Percentiles rank a stretch among this genome's conserved stretches.
Conservation (phyloP, 306 rosid genomes). For the Albizia julibrissin region DNA sequence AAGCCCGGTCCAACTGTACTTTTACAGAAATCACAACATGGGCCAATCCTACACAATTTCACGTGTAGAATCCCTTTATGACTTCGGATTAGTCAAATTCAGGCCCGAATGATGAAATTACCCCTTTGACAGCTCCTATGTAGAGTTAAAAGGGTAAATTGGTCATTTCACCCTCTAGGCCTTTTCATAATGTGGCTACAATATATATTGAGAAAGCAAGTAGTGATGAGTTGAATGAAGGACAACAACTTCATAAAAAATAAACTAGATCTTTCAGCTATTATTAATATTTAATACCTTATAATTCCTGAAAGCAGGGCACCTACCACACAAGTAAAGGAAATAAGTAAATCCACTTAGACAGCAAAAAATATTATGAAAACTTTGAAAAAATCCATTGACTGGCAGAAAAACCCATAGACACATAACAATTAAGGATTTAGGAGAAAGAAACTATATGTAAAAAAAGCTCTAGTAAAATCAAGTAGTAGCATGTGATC, state of each 20-base stretch:
- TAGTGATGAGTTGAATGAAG: constrained; percentile 20
- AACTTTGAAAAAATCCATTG: neutral
- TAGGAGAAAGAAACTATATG: neutral
- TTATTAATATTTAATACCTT: constrained; percentile 66
- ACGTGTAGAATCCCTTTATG: too few relatives aligned
- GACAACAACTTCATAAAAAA: neutral
- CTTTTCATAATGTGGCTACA: constrained; percentile 93
- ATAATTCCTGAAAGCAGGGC: constrained; percentile 98
- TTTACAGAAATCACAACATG: too few relatives aligned
- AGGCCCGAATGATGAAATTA: too few relatives aligned
- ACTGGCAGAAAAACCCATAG: neutral
- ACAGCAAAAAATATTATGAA: neutral
- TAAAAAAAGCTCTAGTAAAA: neutral
- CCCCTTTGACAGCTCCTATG: too few relatives aligned
- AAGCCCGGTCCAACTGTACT: too few relatives aligned
- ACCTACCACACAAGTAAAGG: constrained; percentile 59
- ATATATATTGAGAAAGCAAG: constrained; percentile 21
- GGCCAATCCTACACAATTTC: too few relatives aligned
- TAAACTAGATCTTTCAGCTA: constrained; percentile 7
- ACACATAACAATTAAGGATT: too few relatives aligned
- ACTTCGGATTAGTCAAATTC: too few relatives aligned
- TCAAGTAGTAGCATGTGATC: neutral
- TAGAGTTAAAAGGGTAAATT: too few relatives aligned
- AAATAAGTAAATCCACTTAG: constrained; percentile 10
- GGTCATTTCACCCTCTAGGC: too few relatives aligned